These are phyloP conservation scores for Smithsoniella earleae DNA, from an alignment of 163 green algal genomes.

Conservation along the genomic window DNA sequence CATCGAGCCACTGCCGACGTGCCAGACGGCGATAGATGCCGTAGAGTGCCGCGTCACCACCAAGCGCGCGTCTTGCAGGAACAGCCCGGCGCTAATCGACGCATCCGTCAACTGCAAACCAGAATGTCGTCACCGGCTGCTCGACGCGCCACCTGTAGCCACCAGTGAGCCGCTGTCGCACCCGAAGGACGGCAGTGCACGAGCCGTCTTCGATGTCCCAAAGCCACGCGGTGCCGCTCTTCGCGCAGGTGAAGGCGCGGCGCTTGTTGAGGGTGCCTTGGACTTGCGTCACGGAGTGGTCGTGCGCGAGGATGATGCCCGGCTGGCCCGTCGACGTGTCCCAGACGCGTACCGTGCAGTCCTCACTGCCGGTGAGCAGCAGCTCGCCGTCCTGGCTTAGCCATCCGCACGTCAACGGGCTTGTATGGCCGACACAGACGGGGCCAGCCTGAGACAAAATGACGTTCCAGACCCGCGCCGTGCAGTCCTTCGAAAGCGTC, in stretches of 20 bases:
- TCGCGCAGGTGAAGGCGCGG: constrained; percentile 29
- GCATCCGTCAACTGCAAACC: constrained; percentile 8
- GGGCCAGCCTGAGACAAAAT: not conserved
- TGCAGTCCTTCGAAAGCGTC: constrained; percentile 24
- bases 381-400: constrained; percentile 27
- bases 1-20: constrained; percentile 1
- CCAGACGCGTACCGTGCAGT: constrained; percentile 38
- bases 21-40: constrained; percentile 4
- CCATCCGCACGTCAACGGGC: not conserved
- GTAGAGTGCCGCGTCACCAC: constrained; percentile 25
- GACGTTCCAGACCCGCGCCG: constrained; percentile 26
- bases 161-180: constrained; percentile 13
- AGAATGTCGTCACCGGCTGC: not conserved
- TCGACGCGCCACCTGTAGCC: not conserved
- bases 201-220: constrained; percentile 31
- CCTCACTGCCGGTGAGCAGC: constrained; percentile 36
- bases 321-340: not conserved
- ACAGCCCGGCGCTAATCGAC: not conserved
- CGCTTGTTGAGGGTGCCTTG: not conserved
- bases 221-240: constrained; percentile 35
- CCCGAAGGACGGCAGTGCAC: constrained; percentile 35
- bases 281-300: not conserved
- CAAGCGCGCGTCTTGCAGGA: constrained; percentile 25
- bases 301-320: constrained; percentile 2
- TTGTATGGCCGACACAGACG: constrained; percentile 2